These are phyloP conservation scores for Sclerospora graminicola DNA, from an alignment of 352 stramenopile genomes.

Conservation along the genomic window DNA sequence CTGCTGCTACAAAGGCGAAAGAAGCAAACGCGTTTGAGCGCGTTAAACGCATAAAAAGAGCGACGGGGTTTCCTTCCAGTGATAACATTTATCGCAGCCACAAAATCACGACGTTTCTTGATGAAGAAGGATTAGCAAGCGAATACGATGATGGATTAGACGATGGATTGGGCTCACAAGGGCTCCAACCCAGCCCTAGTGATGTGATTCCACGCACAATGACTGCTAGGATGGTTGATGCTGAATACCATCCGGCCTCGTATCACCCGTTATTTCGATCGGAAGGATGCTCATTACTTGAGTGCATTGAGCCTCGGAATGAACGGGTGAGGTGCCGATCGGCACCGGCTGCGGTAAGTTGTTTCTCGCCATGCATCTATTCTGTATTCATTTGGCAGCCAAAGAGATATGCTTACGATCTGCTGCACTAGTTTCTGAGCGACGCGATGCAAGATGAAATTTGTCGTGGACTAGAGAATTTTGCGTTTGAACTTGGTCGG, in stretches of 20 bases:
- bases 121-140: slow-evolving; percentile 15
- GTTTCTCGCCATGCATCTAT: not conserved
- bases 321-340: slow-evolving; percentile 8
- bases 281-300: slow-evolving; percentile 29
- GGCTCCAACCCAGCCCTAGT: slow-evolving; percentile 9
- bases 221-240: slow-evolving; percentile 16
- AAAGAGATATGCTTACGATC: slow-evolving; percentile 3
- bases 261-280: slow-evolving; percentile 33
- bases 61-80: slow-evolving; percentile 27
- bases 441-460: slow-evolving; percentile 19
- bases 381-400: not conserved
- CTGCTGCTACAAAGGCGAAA: slow-evolving; percentile 12
- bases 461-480: slow-evolving; percentile 35
- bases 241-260: slow-evolving; percentile 15
- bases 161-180: slow-evolving; percentile 11
- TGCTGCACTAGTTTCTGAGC: slow-evolving; percentile 11
- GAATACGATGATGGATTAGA: slow-evolving; percentile 20
- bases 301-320: slow-evolving; percentile 33
- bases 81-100: slow-evolving; percentile 29
- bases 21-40: slow-evolving; percentile 12
- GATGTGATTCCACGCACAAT: slow-evolving; percentile 19
- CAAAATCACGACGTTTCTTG: slow-evolving; percentile 21
- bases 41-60: slow-evolving; percentile 24
- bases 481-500: slow-evolving; percentile 30
- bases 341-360: slow-evolving; percentile 16